Evolutionary conservation across 2,329 filamentous ascomycete genomes (phyloP).

Genomic region (Claviceps humidiphila): DNA sequence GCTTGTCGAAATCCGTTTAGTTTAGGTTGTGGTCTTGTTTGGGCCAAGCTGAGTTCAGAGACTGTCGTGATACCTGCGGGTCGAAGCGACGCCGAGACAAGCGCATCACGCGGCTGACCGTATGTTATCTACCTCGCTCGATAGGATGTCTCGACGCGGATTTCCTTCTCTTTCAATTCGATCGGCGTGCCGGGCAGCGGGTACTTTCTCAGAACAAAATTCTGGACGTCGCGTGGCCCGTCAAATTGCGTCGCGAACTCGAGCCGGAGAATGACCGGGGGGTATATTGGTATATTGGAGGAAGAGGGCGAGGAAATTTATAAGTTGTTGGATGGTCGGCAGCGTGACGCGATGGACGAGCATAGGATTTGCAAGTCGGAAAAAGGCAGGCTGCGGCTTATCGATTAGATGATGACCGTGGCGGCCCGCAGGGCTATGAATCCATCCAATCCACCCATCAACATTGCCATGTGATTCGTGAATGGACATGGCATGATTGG

Average conservation of each 20-base stretch:
- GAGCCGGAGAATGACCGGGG: too few species aligned
- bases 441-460: background rate
- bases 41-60: background rate
- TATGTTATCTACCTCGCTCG: background rate
- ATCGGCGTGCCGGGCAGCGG: background rate
- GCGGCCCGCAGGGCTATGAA: background rate
- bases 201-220: background rate
- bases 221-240: background rate
- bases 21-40: constrained; percentile 2
- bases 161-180: background rate
- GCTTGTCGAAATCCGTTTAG: constrained; percentile 4
- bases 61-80: background rate
- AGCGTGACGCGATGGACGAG: background rate
- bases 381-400: background rate
- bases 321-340: background rate
- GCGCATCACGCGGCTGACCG: background rate
- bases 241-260: background rate
- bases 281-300: background rate
- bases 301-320: background rate
- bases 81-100: background rate
- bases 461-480: background rate
- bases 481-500: too few species aligned
- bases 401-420: constrained; percentile 4
- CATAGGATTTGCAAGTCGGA: background rate
- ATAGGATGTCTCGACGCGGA: background rate